phyloP scores from a whole-genome alignment of 768 basidiomycete species.

The Lactifluus piperatus region DNA sequence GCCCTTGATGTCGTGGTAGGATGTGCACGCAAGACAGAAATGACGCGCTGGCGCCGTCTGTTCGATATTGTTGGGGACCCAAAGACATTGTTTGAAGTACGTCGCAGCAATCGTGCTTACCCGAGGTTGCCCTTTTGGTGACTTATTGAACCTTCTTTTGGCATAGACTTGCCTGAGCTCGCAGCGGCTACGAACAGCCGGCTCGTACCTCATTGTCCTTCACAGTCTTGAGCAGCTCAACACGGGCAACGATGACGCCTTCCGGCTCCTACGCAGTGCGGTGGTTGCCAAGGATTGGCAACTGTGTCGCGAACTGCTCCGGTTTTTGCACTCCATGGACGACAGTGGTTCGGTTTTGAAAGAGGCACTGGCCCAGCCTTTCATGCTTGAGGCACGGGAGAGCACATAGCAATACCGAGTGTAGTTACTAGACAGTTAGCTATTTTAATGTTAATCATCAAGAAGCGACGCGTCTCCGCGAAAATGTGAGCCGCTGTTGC shows the following conservation, averaged over 20 bases:
- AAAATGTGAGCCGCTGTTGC: no score
- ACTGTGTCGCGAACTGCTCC: conserved; percentile 82
- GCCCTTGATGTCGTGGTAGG: conserved; percentile 90
- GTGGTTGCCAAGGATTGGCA: conserved; percentile 78
- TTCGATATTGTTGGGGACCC: conserved; percentile 91
- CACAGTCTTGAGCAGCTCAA: conserved; percentile 90
- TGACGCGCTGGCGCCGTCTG: conserved; percentile 79
- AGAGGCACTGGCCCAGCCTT: conserved; percentile 49
- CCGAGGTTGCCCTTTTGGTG: not conserved
- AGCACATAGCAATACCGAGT: no score
- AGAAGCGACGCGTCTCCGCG: not conserved
- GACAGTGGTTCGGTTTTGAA: conserved; percentile 68
- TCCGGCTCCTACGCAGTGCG: conserved; percentile 70
- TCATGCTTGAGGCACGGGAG: conserved; percentile 25
- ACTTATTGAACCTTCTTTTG: not conserved
- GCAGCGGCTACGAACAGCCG: conserved; percentile 75
- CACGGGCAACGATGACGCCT: conserved; percentile 68
- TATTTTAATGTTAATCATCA: no score
- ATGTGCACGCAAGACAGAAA: conserved; percentile 94
- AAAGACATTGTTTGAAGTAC: conserved; percentile 82
- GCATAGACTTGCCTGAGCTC: conserved; percentile 62
- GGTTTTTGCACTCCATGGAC: conserved; percentile 90
- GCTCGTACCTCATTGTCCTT: conserved; percentile 86
- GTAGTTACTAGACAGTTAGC: no score
- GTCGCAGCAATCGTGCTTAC: not conserved